Evolutionary conservation across 768 basidiomycete genomes (phyloP).

Genomic region (Chalciporus piperatus): DNA sequence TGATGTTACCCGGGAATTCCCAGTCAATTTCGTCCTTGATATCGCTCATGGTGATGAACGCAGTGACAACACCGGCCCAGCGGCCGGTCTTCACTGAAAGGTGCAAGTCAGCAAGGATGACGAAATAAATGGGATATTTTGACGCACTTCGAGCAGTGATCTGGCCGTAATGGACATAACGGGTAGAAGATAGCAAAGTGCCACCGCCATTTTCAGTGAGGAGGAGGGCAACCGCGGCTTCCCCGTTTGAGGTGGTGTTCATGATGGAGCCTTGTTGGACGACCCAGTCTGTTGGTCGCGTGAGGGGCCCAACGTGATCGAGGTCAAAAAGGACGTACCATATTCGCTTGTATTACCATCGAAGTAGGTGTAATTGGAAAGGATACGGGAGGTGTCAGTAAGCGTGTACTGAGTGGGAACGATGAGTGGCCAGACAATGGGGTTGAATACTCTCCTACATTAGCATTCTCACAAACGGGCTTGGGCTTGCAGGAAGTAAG

Average conservation of each 20-base stretch:
- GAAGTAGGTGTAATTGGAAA: conserved; percentile 62
- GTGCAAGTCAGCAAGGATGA: not conserved
- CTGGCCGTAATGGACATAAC: conserved; percentile 78
- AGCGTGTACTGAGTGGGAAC: conserved; percentile 50
- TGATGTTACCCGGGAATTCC: conserved; percentile 71
- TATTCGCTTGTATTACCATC: conserved; percentile 73
- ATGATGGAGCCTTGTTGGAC: conserved; percentile 65
- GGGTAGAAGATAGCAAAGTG: conserved; percentile 74
- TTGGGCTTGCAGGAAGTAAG: conserved; percentile 66
- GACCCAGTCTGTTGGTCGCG: conserved; percentile 55
- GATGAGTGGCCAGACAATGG: not conserved
- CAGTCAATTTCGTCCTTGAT: conserved; percentile 87
- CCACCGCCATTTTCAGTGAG: conserved; percentile 73
- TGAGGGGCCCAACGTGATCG: not conserved
- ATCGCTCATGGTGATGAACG: conserved; percentile 82
- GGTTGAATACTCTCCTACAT: conserved; percentile 36
- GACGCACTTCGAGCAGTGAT: conserved; percentile 59
- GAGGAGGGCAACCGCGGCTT: conserved; percentile 61
- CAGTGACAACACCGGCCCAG: conserved; percentile 80
- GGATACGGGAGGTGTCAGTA: conserved; percentile 61
- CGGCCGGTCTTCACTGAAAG: conserved; percentile 69
- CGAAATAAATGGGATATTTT: not conserved
- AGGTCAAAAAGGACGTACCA: conserved; percentile 36
- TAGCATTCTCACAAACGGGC: conserved; percentile 66
- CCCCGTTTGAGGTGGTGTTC: conserved; percentile 55